Base-by-base conservation (phyloP, 2,329 filamentous ascomycete genomes). In the Rugonectria rugulosa region DNA sequence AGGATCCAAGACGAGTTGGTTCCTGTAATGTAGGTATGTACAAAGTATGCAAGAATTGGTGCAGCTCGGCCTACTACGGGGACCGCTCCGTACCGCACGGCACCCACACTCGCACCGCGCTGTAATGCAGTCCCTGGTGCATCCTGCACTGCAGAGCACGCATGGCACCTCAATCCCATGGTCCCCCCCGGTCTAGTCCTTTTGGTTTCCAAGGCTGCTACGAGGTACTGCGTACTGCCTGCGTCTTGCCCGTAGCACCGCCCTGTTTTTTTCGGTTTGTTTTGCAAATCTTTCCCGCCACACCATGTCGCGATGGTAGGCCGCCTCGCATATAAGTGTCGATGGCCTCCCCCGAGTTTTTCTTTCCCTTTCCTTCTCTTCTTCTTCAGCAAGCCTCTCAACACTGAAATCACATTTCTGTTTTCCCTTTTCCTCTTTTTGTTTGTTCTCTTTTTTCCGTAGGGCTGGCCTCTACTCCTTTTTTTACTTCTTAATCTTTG, bases 321-420 rank as follows among this genome's bases (percentile, higher is more conserved):
- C 56, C 51, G 45, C 56, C 11, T 47, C 32, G 31, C 59, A 54
- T 68, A 68, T 68, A 68, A 63, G 66, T 32, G 29, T 67, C 71
- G 70, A 70, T 69, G 70, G 71, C 71, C 68, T 40, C 55, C 62
- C 47, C 55, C 62, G 66, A 47, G 2, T 34, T 65, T 67, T 56
- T 38, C 68, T 66, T 68, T 66, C 70, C 68, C 64, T 68, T 72
- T 68, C 70, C 70, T 75, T 75, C 74, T 68, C 71, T 77, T 78
- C 73, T 75, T 77, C 86, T 81, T 81, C 81, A 88, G 87, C 87
- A 89, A 89, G 86, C 78, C 70, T 79, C 75, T 63, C 81, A 81
- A 77, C 70, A 67, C 72, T 74, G 71, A 80, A 80, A 80, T 78
- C 78, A 80, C 36, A 74, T 79, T 84, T 81, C 79, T 71, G 67